Evolutionary conservation across 2,329 filamentous ascomycete species (phyloP).

Genomic region (Epichloe gansuensis): DNA sequence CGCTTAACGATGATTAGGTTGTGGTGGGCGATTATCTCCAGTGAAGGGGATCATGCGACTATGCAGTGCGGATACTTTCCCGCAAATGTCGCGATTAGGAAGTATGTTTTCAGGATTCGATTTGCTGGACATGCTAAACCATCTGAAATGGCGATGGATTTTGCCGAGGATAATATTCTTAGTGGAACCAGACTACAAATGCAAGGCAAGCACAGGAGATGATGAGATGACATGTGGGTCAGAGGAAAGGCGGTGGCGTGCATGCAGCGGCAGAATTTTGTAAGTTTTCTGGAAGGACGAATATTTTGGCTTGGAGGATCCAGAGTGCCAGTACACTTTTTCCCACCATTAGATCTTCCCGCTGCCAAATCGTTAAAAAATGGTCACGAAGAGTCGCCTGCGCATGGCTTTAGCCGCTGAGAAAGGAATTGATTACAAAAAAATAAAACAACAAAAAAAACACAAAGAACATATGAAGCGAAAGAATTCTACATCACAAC

Average conservation of each 20-base stretch:
- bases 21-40: background rate
- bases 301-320: constrained; percentile 1
- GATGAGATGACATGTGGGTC: background rate
- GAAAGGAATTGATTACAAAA: constrained; percentile 40
- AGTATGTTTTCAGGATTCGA: background rate
- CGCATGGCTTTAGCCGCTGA: constrained; percentile 42
- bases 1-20: background rate
- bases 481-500: constrained; percentile 16
- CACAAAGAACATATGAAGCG: constrained; percentile 30
- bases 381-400: constrained; percentile 36
- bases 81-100: too few relatives aligned
- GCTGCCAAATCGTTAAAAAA: constrained; percentile 8
- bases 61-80: too few relatives aligned
- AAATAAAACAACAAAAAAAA: constrained; percentile 36
- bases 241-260: background rate
- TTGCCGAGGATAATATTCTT: too few relatives aligned
- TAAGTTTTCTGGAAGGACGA: constrained; percentile 3
- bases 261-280: constrained; percentile 5
- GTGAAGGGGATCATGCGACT: constrained; percentile 12
- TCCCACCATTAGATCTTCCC: background rate
- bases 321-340: background rate
- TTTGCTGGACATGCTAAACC: background rate
- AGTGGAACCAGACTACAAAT: too few relatives aligned
- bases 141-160: background rate
- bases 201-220: too few relatives aligned